phyloP scores from a whole-genome alignment of 331 rosid species.

The Quercus tomentella region DNA sequence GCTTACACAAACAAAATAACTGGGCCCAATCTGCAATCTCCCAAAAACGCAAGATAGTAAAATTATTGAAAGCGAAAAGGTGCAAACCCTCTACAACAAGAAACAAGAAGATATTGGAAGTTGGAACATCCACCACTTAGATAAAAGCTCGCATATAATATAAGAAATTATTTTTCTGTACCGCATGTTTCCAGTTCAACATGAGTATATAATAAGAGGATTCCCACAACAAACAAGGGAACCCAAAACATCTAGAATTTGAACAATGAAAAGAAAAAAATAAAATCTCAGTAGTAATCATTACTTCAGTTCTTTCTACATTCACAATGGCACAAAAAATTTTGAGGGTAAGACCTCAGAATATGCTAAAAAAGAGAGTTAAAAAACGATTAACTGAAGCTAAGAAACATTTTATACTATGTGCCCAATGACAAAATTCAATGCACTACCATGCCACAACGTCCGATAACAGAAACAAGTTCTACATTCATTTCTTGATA shows the following conservation, averaged over 20 bases:
- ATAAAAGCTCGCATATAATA: background rate
- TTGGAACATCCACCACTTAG: background rate
- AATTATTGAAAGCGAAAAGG: background rate
- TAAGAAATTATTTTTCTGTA: conserved; percentile 31
- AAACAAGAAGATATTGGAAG: background rate
- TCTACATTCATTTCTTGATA: conserved; percentile 36
- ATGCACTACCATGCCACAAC: conserved; percentile 45
- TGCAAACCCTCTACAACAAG: background rate
- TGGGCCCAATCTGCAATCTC: too few relatives aligned
- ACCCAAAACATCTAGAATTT: conserved; percentile 34
- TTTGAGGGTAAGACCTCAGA: conserved; percentile 20
- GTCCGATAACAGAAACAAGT: conserved; percentile 51
- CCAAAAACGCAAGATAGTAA: too few relatives aligned
- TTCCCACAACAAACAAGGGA: conserved; percentile 15
- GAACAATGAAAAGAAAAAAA: conserved; percentile 20
- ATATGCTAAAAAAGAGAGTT: conserved; percentile 18
- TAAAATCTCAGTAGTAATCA: conserved; percentile 19
- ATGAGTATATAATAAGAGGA: conserved; percentile 1
- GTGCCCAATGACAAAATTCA: conserved; percentile 42
- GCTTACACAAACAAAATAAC: background rate
- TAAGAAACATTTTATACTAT: conserved; percentile 42
- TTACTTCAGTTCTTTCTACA: conserved; percentile 52
- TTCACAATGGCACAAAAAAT: conserved; percentile 44
- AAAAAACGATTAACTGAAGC: conserved; percentile 30
- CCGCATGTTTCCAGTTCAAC: conserved; percentile 41